A percentile compares a stretch with the other conserved stretches of the same genome.
phyloP scores from a whole-genome alignment of 129 eudicot genomes.

The Lactuca sativa region DNA sequence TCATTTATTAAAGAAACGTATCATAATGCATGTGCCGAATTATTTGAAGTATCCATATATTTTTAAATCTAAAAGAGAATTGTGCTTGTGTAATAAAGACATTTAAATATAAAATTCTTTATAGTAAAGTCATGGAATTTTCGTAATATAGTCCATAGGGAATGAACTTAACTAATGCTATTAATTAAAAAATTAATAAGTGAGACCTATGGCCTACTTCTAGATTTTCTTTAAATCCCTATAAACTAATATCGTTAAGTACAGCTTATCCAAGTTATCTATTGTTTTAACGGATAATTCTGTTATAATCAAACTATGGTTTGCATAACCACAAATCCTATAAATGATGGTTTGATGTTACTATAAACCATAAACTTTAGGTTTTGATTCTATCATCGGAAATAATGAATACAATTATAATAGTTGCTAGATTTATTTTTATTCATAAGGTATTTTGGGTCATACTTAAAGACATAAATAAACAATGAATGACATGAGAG shows the following conservation, averaged over 20 bases:
- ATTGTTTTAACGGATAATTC: too few relatives aligned
- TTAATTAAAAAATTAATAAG: slow-evolving; percentile 10
- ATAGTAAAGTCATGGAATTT: slow-evolving; percentile 54
- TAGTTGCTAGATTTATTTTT: too few relatives aligned
- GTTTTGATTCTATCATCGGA: too few relatives aligned
- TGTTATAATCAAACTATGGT: too few relatives aligned
- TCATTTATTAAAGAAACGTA: too few relatives aligned
- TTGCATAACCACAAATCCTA: too few relatives aligned
- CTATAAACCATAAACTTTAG: too few relatives aligned
- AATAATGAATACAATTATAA: too few relatives aligned
- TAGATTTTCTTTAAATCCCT: slow-evolving; percentile 30
- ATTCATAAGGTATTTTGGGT: too few relatives aligned
- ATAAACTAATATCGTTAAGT: slow-evolving; percentile 3
- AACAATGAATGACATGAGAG: too few relatives aligned
- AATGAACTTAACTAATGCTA: slow-evolving; percentile 50
- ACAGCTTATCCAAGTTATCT: background rate
- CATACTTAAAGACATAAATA: too few relatives aligned
- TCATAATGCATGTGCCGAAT: slow-evolving; percentile 11
- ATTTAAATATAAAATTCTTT: slow-evolving; percentile 12
- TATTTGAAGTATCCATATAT: background rate
- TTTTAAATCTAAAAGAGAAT: slow-evolving; percentile 13
- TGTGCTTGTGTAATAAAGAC: slow-evolving; percentile 4
- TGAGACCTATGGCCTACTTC: slow-evolving; percentile 41
- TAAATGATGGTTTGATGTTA: too few relatives aligned
- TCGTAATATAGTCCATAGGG: slow-evolving; percentile 60